Conservation (phyloP, 225 moss, liverwort and hornwort species). For the Lunularia cruciata region DNA sequence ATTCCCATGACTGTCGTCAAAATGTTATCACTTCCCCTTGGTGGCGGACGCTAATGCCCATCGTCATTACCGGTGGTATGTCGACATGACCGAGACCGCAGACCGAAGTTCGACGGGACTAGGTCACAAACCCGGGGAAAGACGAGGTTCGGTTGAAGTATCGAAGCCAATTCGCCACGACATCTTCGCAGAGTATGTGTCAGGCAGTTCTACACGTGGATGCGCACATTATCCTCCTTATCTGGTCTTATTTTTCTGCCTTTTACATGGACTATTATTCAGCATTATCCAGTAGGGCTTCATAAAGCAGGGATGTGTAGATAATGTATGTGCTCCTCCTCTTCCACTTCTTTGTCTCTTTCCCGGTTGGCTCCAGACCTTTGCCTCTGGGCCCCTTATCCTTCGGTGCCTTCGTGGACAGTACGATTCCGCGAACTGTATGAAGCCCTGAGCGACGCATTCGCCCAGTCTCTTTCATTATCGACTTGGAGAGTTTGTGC, state of each 20-base stretch:
- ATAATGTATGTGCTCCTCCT: background rate
- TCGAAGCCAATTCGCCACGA: too few species aligned
- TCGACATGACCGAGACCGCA: too few species aligned
- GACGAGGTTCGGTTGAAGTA: too few species aligned
- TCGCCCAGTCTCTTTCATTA: background rate
- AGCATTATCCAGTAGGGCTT: background rate
- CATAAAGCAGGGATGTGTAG: background rate
- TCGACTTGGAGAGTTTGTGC: background rate
- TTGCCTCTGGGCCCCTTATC: background rate
- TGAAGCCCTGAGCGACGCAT: background rate
- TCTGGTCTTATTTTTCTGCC: background rate
- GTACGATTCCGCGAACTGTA: background rate
- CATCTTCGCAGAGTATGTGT: background rate
- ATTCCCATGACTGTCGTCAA: too few species aligned
- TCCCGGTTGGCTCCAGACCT: slow-evolving; percentile 13
- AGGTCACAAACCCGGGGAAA: too few species aligned
- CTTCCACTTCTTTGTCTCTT: background rate
- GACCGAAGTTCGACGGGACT: too few species aligned
- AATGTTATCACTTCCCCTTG: too few species aligned
- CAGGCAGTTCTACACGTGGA: background rate
- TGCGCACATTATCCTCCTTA: background rate
- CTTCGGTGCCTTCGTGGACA: background rate
- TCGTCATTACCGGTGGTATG: too few species aligned
- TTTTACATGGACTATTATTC: background rate
- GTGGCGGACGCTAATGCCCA: too few species aligned